phyloP scores from a whole-genome alignment of 1,284 basidiomycete species.

The Ustilago loliicola region DNA sequence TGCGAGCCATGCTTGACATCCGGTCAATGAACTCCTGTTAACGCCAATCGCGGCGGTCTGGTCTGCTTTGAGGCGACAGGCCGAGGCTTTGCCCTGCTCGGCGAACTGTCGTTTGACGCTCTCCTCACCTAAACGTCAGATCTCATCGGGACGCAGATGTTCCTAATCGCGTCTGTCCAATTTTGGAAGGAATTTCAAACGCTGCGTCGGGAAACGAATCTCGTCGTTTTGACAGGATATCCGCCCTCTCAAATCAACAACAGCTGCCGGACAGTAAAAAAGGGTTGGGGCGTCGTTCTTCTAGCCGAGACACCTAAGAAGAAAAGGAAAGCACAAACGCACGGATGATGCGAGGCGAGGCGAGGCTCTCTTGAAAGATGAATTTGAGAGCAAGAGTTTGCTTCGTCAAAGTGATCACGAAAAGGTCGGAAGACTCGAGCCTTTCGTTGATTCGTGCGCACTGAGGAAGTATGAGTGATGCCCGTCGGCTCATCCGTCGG shows the following conservation, averaged over 20 bases:
- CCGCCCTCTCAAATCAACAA: neutral
- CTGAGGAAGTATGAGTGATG: too few relatives aligned
- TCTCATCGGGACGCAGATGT: neutral
- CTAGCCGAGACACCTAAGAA: conserved; percentile 8
- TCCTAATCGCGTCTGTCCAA: neutral
- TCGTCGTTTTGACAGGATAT: conserved; percentile 6
- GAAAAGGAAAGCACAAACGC: neutral
- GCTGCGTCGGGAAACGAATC: neutral
- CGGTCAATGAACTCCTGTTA: too few relatives aligned
- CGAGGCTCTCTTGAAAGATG: neutral
- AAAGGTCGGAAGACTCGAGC: neutral
- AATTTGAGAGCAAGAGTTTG: neutral
- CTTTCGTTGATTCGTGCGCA: neutral
- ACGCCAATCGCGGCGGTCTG: too few relatives aligned
- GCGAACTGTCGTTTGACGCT: neutral
- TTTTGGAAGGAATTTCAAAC: neutral
- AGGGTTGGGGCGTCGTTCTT: neutral
- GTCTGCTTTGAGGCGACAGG: too few relatives aligned
- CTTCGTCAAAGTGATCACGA: neutral
- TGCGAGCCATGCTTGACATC: too few relatives aligned
- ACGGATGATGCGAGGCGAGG: neutral
- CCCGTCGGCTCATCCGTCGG: neutral
- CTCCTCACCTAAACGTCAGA: neutral
- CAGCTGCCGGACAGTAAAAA: neutral
- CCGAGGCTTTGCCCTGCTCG: too few relatives aligned